A percentile compares a stretch with the other conserved stretches of the same genome.
phyloP scores from a whole-genome alignment of 2,329 filamentous ascomycete genomes.

The Botrytis byssoidea region DNA sequence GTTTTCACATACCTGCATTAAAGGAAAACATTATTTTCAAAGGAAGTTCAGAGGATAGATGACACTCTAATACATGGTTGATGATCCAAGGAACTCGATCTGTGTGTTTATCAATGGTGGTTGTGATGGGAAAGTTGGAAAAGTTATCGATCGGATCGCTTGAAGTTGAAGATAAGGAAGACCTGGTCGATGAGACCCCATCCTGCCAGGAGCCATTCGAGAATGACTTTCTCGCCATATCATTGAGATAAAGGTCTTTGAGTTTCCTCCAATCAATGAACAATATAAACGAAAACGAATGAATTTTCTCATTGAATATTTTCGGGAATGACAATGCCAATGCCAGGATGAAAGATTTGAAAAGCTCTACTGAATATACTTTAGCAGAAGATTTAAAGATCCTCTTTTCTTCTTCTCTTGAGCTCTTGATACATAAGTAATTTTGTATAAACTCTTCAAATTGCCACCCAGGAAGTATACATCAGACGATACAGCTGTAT shows the following conservation, averaged over 20 bases:
- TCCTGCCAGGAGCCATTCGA: constrained; percentile 4
- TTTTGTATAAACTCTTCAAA: background rate
- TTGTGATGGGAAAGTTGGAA: constrained; percentile 18
- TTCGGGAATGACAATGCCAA: background rate
- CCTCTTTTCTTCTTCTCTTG: background rate
- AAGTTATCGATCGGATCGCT: background rate
- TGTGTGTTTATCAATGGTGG: constrained; percentile 17
- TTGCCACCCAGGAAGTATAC: background rate
- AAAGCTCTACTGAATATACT: background rate
- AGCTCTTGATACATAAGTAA: background rate
- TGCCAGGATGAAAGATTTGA: background rate
- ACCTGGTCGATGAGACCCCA: background rate
- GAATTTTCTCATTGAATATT: background rate
- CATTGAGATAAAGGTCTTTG: background rate
- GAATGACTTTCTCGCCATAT: constrained; percentile 1
- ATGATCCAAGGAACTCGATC: constrained; percentile 31
- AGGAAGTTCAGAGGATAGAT: constrained; percentile 28
- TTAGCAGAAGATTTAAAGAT: background rate
- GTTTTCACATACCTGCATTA: constrained; percentile 32
- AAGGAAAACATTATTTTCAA: constrained; percentile 36
- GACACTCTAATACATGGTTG: constrained; percentile 28
- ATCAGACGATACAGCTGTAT: background rate
- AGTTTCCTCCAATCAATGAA: background rate
- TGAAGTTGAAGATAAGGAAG: constrained; percentile 15
- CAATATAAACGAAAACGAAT: background rate